Evolutionary conservation across 2,329 filamentous ascomycete species (phyloP).

Genomic region (Bipolaris zeicola): DNA sequence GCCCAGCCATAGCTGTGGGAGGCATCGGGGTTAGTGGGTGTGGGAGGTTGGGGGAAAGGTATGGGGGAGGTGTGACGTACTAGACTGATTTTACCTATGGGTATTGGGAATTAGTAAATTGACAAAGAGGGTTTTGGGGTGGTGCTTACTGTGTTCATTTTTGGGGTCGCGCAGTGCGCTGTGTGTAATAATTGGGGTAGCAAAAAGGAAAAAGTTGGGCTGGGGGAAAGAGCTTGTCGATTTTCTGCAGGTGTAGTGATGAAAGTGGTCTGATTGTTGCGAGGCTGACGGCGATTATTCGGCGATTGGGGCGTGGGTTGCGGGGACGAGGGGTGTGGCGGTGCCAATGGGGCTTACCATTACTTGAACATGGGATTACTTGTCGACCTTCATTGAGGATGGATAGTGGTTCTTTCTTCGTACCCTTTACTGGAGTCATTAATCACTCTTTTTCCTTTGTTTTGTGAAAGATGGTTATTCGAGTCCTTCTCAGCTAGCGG

Average conservation of each 20-base stretch:
- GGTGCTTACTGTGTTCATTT: slow-evolving; percentile 60
- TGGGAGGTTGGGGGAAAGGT: neutral
- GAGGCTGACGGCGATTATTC: slow-evolving; percentile 18
- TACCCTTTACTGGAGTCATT: too few relatives aligned
- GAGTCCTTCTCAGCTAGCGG: too few relatives aligned
- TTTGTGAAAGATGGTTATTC: too few relatives aligned
- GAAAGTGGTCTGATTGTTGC: slow-evolving; percentile 41
- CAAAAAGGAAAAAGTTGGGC: slow-evolving; percentile 3
- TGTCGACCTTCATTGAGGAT: too few relatives aligned
- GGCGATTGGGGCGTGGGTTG: slow-evolving; percentile 6
- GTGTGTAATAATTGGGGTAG: neutral
- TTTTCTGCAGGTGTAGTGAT: slow-evolving; percentile 27
- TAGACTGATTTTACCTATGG: slow-evolving; percentile 62
- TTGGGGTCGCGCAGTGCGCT: slow-evolving; percentile 10
- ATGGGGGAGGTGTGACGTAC: slow-evolving; percentile 51
- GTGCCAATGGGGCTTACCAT: too few relatives aligned
- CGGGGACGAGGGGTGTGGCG: neutral
- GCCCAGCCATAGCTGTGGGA: slow-evolving; percentile 83
- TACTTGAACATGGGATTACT: too few relatives aligned
- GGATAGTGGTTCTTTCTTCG: too few relatives aligned
- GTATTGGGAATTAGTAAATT: neutral
- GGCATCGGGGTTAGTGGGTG: slow-evolving; percentile 15
- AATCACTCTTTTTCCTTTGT: too few relatives aligned
- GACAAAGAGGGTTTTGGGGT: too few relatives aligned
- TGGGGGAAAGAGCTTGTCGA: slow-evolving; percentile 14